phyloP scores from a whole-genome alignment of 2,329 filamentous ascomycete species.

The Verticillium longisporum region DNA sequence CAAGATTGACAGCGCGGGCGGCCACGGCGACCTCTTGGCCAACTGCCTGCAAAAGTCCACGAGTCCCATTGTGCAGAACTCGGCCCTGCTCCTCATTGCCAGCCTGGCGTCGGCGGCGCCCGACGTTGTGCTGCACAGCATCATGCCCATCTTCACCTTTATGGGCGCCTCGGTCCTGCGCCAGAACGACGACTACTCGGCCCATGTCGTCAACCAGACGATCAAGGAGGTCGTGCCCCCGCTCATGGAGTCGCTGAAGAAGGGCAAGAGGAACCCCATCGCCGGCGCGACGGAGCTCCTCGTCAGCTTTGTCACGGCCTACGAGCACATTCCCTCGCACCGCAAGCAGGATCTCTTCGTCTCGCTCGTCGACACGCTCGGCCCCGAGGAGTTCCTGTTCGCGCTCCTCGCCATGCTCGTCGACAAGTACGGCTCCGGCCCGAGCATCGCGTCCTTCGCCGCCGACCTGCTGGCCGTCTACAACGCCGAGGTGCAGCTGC shows the following conservation, averaged over 20 bases:
- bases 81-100: conserved; percentile 80
- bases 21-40: conserved; percentile 85
- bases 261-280: conserved; percentile 70
- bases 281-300: conserved; percentile 82
- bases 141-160: conserved; percentile 99
- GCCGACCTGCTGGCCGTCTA: conserved; percentile 68
- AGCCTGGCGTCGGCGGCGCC: conserved; percentile 81
- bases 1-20: conserved; percentile 68
- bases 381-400: conserved; percentile 79
- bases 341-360: conserved; percentile 76
- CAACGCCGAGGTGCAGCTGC: conserved; percentile 66
- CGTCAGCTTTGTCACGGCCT: conserved; percentile 93
- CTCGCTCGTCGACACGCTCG: conserved; percentile 78
- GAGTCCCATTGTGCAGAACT: conserved; percentile 90
- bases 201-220: conserved; percentile 90
- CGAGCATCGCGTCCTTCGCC: conserved; percentile 68
- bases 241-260: conserved; percentile 76
- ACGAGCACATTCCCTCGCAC: conserved; percentile 89
- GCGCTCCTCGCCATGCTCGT: conserved; percentile 82
- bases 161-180: conserved; percentile 88
- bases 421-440: conserved; percentile 78
- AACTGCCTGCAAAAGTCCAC: conserved; percentile 89
- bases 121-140: conserved; percentile 86
- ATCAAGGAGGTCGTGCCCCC: conserved; percentile 92
- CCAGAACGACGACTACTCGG: conserved; percentile 94